A percentile compares a stretch with the other conserved stretches of the same genome.
Evolutionary conservation across 108 stramenopile species (phyloP).

Genomic region (Cyclotella cryptica): DNA sequence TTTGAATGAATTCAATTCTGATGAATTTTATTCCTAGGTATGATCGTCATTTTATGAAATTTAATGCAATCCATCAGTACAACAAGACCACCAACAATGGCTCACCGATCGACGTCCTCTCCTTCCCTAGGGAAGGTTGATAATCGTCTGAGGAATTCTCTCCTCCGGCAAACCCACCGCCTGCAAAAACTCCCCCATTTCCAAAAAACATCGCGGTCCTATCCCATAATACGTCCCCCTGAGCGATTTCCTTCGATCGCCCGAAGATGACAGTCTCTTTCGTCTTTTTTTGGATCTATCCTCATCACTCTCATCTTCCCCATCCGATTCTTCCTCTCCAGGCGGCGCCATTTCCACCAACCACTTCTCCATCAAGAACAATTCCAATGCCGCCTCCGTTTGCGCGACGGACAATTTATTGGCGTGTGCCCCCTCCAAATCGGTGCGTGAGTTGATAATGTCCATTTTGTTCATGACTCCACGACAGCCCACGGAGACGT

Average conservation of each 20-base stretch:
- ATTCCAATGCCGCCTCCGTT: constrained; percentile 44
- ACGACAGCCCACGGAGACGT: constrained; percentile 23
- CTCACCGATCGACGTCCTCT: not conserved
- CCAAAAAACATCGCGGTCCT: constrained; percentile 74
- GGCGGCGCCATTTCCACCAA: constrained; percentile 51
- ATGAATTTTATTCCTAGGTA: no score
- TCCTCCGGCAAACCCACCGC: constrained; percentile 62
- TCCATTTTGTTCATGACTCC: constrained; percentile 56
- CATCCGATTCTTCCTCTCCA: constrained; percentile 26
- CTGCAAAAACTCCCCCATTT: constrained; percentile 59
- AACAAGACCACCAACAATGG: not conserved
- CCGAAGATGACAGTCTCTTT: constrained; percentile 5
- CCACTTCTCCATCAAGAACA: constrained; percentile 49
- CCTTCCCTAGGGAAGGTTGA: constrained; percentile 51
- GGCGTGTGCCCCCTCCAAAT: constrained; percentile 56
- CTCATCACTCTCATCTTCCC: constrained; percentile 12
- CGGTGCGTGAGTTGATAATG: constrained; percentile 66
- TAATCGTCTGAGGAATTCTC: constrained; percentile 72
- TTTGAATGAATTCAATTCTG: no score
- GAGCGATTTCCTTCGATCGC: constrained; percentile 34
- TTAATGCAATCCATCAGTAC: no score
- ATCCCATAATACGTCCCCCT: constrained; percentile 53
- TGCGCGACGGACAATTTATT: constrained; percentile 51
- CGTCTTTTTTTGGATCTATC: constrained; percentile 21
- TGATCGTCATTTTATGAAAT: no score